Evolutionary conservation across 192 early-diverging fungal species (phyloP), one percentile per base, ranked within the genome.

Genomic region (Linnemannia schmuckeri): DNA sequence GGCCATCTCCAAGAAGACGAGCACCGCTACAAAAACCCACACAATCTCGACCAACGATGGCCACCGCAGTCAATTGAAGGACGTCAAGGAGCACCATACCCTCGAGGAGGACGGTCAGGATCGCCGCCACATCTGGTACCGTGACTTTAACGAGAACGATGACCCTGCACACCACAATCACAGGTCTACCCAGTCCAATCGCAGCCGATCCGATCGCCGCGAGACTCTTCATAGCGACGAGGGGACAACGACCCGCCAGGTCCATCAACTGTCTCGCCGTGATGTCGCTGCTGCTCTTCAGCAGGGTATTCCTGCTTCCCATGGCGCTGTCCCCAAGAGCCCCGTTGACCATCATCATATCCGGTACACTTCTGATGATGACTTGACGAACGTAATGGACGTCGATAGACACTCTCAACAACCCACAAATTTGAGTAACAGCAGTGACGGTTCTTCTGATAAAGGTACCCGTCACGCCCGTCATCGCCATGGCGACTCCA

Each of bases 51-150:
- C 74, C 33, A n/a, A 71, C 10, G 55, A 71, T n/a, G 5, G 22
- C 1, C 81, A 82, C 33, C 18, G 33, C 13, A 24, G 10, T 1
- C 81, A 76, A 30, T 10, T 37, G 15, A 44, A 70, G 20, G 81
- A 82, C 76, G 81, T 70, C 1, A 66, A 70, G 35, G 47, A 82
- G 9, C 75, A 82, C 68, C 78, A 80, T 30, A 38, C 72, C 1
- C 30, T 72, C 37, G 78, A 80, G 35, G 12, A 77, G 6, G 75
- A 86, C 40, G 84, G 75, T 7, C 70, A 30, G 1, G 75, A 86
- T 42, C 78, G 42, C 30, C 84, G 81, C n/a, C 84, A 86, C 33
- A 63, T 86, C 47, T 78, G 77, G 61, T 76, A 46, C 41, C 70
- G 44, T 33, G 63, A 77, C 7, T 74, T 74, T 49, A 72, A 40